These are phyloP conservation scores for Glebionis coronaria DNA, from an alignment of 129 eudicot species.

Conservation along the genomic window DNA sequence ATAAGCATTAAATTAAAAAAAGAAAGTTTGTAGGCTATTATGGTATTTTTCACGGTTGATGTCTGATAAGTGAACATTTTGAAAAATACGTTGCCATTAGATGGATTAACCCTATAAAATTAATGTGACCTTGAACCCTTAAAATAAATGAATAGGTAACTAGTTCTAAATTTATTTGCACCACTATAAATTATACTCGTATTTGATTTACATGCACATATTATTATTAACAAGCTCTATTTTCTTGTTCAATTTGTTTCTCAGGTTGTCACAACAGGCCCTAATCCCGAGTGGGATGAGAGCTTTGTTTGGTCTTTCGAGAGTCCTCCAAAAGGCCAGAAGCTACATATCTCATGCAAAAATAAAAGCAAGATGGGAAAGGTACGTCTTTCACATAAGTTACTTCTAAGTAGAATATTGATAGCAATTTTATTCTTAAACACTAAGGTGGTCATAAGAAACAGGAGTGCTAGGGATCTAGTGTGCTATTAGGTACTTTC, in stretches of 20 bases:
- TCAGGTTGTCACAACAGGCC: constrained; percentile 94
- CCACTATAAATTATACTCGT: neutral
- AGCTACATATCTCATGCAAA: constrained; percentile 96
- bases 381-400: constrained; percentile 41
- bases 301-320: constrained; percentile 95
- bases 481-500: neutral
- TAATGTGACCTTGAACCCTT: too few relatives aligned
- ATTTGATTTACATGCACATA: neutral
- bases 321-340: constrained; percentile 99
- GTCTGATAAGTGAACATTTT: too few relatives aligned
- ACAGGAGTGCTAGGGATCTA: constrained; percentile 4
- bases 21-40: too few relatives aligned
- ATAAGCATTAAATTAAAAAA: too few relatives aligned
- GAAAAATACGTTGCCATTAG: too few relatives aligned
- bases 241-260: constrained; percentile 21
- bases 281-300: constrained; percentile 97
- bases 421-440: neutral
- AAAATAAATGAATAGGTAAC: too few relatives aligned
- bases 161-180: neutral
- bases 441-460: neutral
- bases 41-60: too few relatives aligned
- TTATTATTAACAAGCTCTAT: constrained; percentile 13
- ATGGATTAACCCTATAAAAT: too few relatives aligned
- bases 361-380: constrained; percentile 99
- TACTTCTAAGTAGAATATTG: constrained; percentile 1